These are phyloP conservation scores for Globisporangium orthogonon DNA, from an alignment of 352 stramenopile species.

Conservation along the genomic window DNA sequence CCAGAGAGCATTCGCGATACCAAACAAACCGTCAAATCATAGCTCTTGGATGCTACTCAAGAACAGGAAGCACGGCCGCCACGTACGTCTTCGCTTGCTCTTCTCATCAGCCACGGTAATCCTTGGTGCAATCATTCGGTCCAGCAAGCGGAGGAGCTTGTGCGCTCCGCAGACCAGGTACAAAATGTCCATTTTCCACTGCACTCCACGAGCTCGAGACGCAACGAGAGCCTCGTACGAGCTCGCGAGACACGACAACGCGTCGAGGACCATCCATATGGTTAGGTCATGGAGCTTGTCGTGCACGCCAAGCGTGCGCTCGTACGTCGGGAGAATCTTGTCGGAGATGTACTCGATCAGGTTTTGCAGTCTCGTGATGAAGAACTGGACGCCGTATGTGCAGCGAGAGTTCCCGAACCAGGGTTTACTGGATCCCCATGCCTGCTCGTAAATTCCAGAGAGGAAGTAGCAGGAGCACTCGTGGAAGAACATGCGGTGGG, in stretches of 20 bases:
- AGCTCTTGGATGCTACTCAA: background rate
- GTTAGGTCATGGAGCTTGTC: conserved; percentile 55
- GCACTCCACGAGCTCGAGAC: conserved; percentile 29
- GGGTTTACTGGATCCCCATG: conserved; percentile 42
- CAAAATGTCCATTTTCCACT: conserved; percentile 75
- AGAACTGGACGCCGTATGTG: conserved; percentile 51
- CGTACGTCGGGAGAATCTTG: conserved; percentile 35
- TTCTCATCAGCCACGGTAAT: conserved; percentile 11
- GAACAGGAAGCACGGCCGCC: background rate
- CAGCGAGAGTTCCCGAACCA: conserved; percentile 59
- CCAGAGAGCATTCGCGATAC: background rate
- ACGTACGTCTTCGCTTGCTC: conserved; percentile 33
- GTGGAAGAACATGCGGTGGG: conserved; percentile 55
- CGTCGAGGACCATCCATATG: conserved; percentile 43
- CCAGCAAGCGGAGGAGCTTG: conserved; percentile 36
- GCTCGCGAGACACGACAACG: conserved; percentile 31
- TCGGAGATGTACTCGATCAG: conserved; percentile 38
- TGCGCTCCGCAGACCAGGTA: conserved; percentile 61
- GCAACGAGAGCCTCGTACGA: conserved; percentile 43
- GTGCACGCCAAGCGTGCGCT: conserved; percentile 49
- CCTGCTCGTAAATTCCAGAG: conserved; percentile 46
- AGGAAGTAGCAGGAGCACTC: conserved; percentile 40
- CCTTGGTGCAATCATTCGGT: conserved; percentile 42
- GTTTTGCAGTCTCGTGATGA: conserved; percentile 38
- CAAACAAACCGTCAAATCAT: background rate